Percentiles rank a stretch among this genome's conserved stretches.
These are phyloP conservation scores for Taphrina communis DNA, from an alignment of 1,139 yeast species.

Conservation along the genomic window DNA sequence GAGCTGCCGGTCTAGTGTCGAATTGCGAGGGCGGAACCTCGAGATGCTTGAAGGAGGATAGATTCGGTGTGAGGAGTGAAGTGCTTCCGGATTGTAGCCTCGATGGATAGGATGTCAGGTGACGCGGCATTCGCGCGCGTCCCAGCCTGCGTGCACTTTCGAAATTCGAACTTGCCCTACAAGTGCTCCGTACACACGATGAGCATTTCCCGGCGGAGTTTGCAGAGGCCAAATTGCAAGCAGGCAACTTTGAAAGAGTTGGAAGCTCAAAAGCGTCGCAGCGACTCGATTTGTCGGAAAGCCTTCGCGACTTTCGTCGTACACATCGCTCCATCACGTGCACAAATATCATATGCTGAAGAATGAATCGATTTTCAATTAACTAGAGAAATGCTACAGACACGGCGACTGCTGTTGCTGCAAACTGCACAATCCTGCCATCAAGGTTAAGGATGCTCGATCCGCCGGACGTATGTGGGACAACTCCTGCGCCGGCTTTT, in stretches of 20 bases:
- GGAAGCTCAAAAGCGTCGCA: too few species aligned
- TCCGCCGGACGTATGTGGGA: background rate
- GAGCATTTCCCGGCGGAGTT: too few species aligned
- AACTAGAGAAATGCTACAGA: background rate
- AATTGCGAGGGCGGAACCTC: constrained; percentile 27
- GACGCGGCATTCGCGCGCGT: constrained; percentile 42
- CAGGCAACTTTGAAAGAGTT: too few species aligned
- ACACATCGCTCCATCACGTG: too few species aligned
- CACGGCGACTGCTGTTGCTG: background rate
- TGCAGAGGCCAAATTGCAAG: too few species aligned
- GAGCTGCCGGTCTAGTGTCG: constrained; percentile 16
- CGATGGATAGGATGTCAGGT: constrained; percentile 45
- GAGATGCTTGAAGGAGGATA: constrained; percentile 32
- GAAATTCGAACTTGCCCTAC: too few species aligned
- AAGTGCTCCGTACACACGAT: too few species aligned
- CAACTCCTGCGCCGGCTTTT: background rate
- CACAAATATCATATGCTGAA: too few species aligned
- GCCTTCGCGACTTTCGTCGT: too few species aligned
- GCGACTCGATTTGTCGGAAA: too few species aligned
- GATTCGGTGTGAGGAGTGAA: constrained; percentile 46
- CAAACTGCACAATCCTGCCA: background rate
- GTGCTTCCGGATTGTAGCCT: constrained; percentile 47
- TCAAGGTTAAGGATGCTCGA: background rate
- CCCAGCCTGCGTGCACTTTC: background rate
- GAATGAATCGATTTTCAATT: too few species aligned